Evolutionary conservation across 371 early-diverging fungal genomes (phyloP).

Genomic region (Rhizomucor miehei): DNA sequence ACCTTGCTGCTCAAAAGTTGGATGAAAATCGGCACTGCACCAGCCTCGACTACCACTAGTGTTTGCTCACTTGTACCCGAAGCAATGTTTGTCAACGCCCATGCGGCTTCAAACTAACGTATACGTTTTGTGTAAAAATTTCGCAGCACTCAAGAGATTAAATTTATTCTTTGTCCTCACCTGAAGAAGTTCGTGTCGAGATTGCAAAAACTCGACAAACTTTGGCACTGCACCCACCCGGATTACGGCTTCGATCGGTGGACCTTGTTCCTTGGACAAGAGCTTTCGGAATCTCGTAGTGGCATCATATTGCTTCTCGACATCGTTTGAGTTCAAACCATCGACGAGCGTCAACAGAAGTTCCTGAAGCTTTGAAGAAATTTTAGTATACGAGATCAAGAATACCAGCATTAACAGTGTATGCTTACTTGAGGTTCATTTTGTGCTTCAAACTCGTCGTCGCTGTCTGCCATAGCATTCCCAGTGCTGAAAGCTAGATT

Average conservation of each 20-base stretch:
- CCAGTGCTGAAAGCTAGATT: conserved; percentile 9
- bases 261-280: conserved; percentile 96
- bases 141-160: conserved; percentile 1
- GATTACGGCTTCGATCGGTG: conserved; percentile 98
- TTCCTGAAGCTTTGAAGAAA: conserved; percentile 2
- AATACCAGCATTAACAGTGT: not conserved
- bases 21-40: conserved; percentile 94
- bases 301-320: conserved; percentile 82
- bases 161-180: conserved; percentile 41
- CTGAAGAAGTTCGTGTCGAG: conserved; percentile 81
- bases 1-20: conserved; percentile 83
- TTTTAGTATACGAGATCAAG: not conserved
- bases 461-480: conserved; percentile 80
- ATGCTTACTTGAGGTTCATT: conserved; percentile 9
- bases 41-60: conserved; percentile 85
- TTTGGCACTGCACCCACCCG: conserved; percentile 91
- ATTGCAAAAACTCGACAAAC: conserved; percentile 92
- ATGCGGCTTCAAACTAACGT: conserved; percentile 70
- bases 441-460: conserved; percentile 41
- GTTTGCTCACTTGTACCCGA: conserved; percentile 99
- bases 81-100: conserved; percentile 99
- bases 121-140: not conserved
- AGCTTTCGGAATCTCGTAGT: conserved; percentile 95
- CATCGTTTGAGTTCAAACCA: conserved; percentile 30
- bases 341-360: conserved; percentile 7